Conservation (phyloP, 352 stramenopile species). For the Phytophthora meadii region DNA sequence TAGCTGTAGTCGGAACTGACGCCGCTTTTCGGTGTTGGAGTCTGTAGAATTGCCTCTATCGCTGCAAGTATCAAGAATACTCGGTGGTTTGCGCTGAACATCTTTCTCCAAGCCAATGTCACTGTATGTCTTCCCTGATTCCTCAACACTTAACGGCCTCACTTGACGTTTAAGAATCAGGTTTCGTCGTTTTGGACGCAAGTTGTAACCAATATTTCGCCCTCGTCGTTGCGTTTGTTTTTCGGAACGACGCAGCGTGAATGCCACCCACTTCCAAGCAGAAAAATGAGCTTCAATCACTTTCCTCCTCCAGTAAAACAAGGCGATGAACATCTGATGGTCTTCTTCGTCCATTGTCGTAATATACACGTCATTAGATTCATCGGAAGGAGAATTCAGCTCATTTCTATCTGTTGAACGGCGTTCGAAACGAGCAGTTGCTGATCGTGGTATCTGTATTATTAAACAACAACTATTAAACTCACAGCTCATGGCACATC, state of each 20-base stretch:
- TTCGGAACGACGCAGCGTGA: conserved; percentile 25
- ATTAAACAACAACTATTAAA: no score
- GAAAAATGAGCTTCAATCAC: conserved; percentile 48
- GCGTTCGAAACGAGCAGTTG: neutral
- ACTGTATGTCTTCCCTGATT: conserved; percentile 8
- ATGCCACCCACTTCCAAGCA: conserved; percentile 47
- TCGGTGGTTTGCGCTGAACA: neutral
- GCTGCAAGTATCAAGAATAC: neutral
- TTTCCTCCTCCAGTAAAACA: conserved; percentile 57
- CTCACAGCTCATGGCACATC: neutral
- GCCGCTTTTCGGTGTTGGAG: conserved; percentile 19
- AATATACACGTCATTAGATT: conserved; percentile 23
- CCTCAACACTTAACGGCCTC: conserved; percentile 7
- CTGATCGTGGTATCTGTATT: no score
- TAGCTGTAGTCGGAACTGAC: conserved; percentile 30
- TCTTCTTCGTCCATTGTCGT: conserved; percentile 47
- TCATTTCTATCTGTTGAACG: neutral
- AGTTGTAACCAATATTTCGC: neutral
- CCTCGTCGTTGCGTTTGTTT: conserved; percentile 18
- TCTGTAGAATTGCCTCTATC: neutral
- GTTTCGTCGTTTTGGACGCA: conserved; percentile 16
- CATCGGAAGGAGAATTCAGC: neutral
- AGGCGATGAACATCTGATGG: conserved; percentile 48
- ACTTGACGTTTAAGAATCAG: conserved; percentile 33
- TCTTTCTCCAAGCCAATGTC: neutral